These are phyloP conservation scores for Vachellia collinsii DNA, from an alignment of 306 rosid genomes.

Conservation along the genomic window DNA sequence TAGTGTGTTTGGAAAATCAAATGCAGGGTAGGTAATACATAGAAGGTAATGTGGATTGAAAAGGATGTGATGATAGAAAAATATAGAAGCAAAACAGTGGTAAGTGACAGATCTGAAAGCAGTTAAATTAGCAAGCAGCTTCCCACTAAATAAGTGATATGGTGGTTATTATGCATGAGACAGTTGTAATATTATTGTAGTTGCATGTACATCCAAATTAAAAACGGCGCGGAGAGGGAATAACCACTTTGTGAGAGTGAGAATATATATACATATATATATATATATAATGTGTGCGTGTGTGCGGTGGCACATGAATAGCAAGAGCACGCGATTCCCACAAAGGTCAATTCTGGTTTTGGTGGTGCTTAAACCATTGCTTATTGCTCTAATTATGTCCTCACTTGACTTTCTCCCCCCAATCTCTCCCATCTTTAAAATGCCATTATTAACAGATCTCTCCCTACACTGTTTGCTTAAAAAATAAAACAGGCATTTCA, in stretches of 20 bases:
- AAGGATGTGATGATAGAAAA: background rate
- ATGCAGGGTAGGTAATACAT: background rate
- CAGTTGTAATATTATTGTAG: background rate
- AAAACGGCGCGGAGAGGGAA: constrained; percentile 3
- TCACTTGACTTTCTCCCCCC: constrained; percentile 40
- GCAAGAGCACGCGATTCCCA: constrained; percentile 24
- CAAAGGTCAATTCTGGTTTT: constrained; percentile 39
- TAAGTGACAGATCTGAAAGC: background rate
- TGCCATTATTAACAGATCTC: background rate
- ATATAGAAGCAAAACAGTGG: background rate
- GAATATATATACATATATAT: background rate
- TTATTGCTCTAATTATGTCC: constrained; percentile 46
- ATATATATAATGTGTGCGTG: background rate
- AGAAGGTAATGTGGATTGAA: background rate
- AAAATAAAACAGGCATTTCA: background rate
- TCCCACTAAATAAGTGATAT: background rate
- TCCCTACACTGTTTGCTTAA: background rate
- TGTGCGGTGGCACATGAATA: constrained; percentile 31
- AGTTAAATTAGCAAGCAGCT: background rate
- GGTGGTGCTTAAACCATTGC: constrained; percentile 46
- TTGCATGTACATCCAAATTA: background rate
- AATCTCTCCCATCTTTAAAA: background rate
- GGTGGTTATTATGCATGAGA: constrained; percentile 1
- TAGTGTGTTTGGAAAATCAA: background rate
- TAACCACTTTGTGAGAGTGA: background rate